Evolutionary conservation across 257 asterid species (phyloP), one percentile per base, ranked within the genome.

Genomic region (Nicotiana obtusifolia): DNA sequence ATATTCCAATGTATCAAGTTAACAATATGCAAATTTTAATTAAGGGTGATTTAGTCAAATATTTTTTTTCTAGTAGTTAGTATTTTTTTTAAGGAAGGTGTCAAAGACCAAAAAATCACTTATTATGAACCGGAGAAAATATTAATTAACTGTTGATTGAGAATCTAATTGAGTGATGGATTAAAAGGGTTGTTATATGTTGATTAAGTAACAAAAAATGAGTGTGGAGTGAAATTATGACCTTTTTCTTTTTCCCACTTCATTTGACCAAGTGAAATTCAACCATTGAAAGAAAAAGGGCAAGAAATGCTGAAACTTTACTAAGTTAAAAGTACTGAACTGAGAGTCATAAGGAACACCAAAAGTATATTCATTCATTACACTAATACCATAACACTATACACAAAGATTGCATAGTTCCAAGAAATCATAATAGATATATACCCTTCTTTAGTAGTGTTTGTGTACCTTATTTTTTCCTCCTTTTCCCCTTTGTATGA

Each of bases 291-390:
- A 69, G 26, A 26, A 62, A 62, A 62, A 24, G 17, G 68, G 68
- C 4, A 62, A 62, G 35, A 62, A 24, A 5, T 62, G 35, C 26
- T 62, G 35, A 24, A 62, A 56, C 24, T 56, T 56, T 19, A 69
- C 44, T 69, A 69, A 37, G 8, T 69, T 69, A 20, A 5, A 5
- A 69, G 54, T 69, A 69, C 20, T 41, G 76, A 77, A n/a, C 26
- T 76, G 77, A 41, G 77, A 84, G 88, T 87, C 47, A 82, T 71
- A 59, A 69, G 65, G 83, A 78, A 81, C 80, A 83, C 81, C 85
- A 86, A 83, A 24, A 22, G 35, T 28, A 22, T 22, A 54, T 78
- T 66, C 35, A 44, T 52, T 59, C 57, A 30, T 52, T 65, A 67
- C 54, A 77, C 68, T 65, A 81, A 31, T 77, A 53, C 61, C 65